These are phyloP conservation scores for Paraconiothyrium brasiliense DNA, from an alignment of 2,329 filamentous ascomycete genomes.

Conservation along the genomic window DNA sequence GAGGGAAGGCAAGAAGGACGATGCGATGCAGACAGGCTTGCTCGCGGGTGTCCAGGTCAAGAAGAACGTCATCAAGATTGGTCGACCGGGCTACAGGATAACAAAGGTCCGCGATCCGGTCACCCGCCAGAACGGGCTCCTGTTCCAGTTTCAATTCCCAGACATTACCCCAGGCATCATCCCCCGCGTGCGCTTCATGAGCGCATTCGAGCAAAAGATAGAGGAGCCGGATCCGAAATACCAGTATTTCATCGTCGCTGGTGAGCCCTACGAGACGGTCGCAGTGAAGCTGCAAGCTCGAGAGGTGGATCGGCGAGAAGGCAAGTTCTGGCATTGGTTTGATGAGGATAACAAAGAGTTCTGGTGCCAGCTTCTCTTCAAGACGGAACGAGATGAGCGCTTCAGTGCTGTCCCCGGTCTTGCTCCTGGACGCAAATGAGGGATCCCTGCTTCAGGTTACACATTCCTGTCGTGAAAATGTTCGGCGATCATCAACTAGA, in stretches of 20 bases:
- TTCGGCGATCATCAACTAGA: background rate
- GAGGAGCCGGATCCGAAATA: conserved; percentile 92
- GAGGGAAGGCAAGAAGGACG: conserved; percentile 79
- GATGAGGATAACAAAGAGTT: conserved; percentile 96
- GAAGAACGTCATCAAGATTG: conserved; percentile 92
- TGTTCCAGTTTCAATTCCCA: conserved; percentile 97
- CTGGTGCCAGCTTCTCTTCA: conserved; percentile 97
- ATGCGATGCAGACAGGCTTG: conserved; percentile 77
- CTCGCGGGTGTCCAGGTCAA: conserved; percentile 73
- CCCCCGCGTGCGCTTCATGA: conserved; percentile 95
- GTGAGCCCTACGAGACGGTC: conserved; percentile 97
- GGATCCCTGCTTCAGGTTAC: conserved; percentile 5
- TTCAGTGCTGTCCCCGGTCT: conserved; percentile 74
- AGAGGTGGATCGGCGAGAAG: conserved; percentile 90
- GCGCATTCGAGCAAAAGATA: conserved; percentile 93
- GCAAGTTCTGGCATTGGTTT: conserved; percentile 92
- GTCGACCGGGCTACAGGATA: conserved; percentile 95
- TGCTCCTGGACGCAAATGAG: conserved; percentile 58
- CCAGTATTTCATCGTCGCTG: conserved; percentile 94
- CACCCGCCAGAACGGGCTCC: conserved; percentile 84
- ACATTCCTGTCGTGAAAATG: background rate
- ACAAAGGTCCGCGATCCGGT: conserved; percentile 92
- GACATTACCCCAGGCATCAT: conserved; percentile 80
- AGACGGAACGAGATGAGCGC: conserved; percentile 95
- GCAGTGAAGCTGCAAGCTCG: conserved; percentile 94